These are phyloP conservation scores for Fusarium hostae DNA, from an alignment of 2,329 filamentous ascomycete genomes.

Conservation along the genomic window DNA sequence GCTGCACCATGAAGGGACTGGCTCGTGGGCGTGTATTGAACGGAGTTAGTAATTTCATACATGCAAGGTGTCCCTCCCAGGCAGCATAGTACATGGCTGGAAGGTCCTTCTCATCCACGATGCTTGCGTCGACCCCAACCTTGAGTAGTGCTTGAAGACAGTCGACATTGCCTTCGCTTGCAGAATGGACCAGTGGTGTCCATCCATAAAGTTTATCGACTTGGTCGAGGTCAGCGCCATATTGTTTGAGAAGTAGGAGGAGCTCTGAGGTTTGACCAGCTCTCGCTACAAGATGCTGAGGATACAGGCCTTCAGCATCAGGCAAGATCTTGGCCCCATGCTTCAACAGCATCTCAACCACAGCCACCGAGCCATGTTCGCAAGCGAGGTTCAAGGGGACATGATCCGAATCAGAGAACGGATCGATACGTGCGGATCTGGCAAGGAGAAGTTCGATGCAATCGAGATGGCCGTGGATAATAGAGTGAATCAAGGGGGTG, in stretches of 20 bases:
- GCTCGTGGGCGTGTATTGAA: conserved; percentile 58
- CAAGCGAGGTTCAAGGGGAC: conserved; percentile 95
- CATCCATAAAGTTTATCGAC: conserved; percentile 96
- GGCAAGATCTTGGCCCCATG: conserved; percentile 85
- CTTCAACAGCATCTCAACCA: conserved; percentile 85
- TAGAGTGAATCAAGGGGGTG: conserved; percentile 93
- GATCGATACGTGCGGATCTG: conserved; percentile 85
- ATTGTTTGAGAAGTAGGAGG: conserved; percentile 81
- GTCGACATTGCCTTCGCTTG: conserved; percentile 92
- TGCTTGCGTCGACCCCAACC: conserved; percentile 79
- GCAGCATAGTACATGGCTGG: conserved; percentile 98
- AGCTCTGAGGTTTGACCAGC: conserved; percentile 85
- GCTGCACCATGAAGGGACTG: conserved; percentile 58
- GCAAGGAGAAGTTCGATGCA: conserved; percentile 83
- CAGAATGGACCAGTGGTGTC: conserved; percentile 96
- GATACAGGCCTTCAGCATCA: conserved; percentile 94
- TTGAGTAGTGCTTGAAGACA: conserved; percentile 86
- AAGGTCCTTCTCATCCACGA: conserved; percentile 90
- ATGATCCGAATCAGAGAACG: conserved; percentile 86
- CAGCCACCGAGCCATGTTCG: conserved; percentile 87
- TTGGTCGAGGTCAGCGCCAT: conserved; percentile 91
- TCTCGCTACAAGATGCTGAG: conserved; percentile 94
- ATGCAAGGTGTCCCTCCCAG: conserved; percentile 96
- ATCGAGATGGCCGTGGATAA: conserved; percentile 84
- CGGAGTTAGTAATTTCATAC: conserved; percentile 86